Evolutionary conservation across 345 rosid genomes (phyloP).

Genomic region (rapeseed (Brassica napus)): DNA sequence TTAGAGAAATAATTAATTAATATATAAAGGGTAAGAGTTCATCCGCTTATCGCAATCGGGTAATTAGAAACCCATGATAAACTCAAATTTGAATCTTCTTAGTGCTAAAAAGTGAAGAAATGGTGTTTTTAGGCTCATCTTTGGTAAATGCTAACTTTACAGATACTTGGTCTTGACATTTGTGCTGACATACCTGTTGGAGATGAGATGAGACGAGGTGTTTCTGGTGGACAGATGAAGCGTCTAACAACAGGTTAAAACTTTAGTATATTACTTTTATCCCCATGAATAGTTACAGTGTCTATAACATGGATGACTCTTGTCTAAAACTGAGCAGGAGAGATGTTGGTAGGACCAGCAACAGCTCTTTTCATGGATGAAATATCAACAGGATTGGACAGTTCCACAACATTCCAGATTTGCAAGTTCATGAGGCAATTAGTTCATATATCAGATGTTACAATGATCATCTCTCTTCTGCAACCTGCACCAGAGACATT

Average conservation of each 20-base stretch:
- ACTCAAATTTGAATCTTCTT: neutral
- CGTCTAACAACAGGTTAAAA: slow-evolving; percentile 77
- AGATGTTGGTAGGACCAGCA: slow-evolving; percentile 93
- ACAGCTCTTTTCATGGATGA: slow-evolving; percentile 90
- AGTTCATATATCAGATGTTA: slow-evolving; percentile 62
- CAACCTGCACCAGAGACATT: slow-evolving; percentile 85
- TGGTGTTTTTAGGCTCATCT: neutral
- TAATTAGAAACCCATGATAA: no score
- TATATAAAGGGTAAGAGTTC: no score
- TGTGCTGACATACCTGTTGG: slow-evolving; percentile 83
- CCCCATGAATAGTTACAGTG: neutral
- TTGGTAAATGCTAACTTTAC: slow-evolving; percentile 14
- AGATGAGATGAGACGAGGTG: slow-evolving; percentile 77
- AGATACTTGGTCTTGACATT: slow-evolving; percentile 76
- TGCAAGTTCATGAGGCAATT: slow-evolving; percentile 71
- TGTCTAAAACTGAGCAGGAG: slow-evolving; percentile 58
- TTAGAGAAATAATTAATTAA: no score
- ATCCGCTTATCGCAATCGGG: no score
- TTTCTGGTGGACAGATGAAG: slow-evolving; percentile 84
- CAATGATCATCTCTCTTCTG: slow-evolving; percentile 71
- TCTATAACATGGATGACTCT: slow-evolving; percentile 8
- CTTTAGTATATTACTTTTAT: neutral
- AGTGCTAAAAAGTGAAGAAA: neutral
- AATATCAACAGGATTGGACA: slow-evolving; percentile 90
- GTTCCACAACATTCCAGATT: slow-evolving; percentile 79